Base-by-base conservation (phyloP, 139 green algal species). In the Volvox reticuliferus region DNA sequence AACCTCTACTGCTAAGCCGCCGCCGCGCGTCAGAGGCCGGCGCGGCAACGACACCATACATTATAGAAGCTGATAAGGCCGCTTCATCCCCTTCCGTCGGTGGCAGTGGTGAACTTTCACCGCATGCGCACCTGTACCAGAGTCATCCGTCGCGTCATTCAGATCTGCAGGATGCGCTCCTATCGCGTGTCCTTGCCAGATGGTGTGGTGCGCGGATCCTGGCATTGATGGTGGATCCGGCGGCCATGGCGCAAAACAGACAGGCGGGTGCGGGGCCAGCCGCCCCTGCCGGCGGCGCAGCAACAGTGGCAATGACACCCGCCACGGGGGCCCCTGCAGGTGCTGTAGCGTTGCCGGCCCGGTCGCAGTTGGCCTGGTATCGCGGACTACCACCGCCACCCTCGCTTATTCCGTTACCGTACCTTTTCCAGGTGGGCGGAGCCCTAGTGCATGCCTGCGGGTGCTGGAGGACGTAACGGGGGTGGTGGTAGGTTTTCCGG, bases 351-450 rank as follows among this genome's bases (percentile, higher is more conserved):
- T 28, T 30, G 87, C 77, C 21, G 65, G 65, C 21, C 17, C 12
- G 17, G 12, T 20, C 12, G 75, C 28, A 69, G 19, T 30, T 82
- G 76, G 17, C 76, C 5, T 67, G 35, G 79, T 37, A 62, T 5
- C 81, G 61, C 0, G 78, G 65, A 2, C 32, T 71, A 30, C 82
- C 69, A 36, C 62, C 82, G 9, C 79, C 89, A 69, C 91, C 87
- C 12, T 85, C 81, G n/a, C 84, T 92, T 1, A 86, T 91, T 12
- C 77, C 77, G 24, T 79, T 94, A 61, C 92, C 92, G 13, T 63
- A 17, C 30, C 88, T 94, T 22, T 92, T 92, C 88, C 92, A 94
- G 87, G 91, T 91, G 69, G 55, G 88, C 44, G 44, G 44, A 55
- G 9, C 44, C 5, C 9, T 5, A 55, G 44, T 9, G 44, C 44